Base-by-base conservation (phyloP, 371 early-diverging fungal genomes). In the Mortierella sp. region DNA sequence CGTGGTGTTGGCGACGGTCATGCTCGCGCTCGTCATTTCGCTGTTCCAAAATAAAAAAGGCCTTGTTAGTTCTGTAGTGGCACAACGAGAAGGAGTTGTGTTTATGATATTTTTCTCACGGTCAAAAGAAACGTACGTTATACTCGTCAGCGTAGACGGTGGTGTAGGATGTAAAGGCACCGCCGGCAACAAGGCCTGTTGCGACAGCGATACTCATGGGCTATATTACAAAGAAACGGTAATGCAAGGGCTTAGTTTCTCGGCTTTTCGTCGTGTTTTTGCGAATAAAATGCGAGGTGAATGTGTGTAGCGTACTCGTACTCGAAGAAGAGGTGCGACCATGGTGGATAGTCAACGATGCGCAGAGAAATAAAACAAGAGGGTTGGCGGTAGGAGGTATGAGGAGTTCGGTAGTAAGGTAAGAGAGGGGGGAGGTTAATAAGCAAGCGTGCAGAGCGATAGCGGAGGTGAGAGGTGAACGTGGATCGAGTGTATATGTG, bases 71-170 rank as follows among this genome's bases (percentile, higher is more conserved):
- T 35, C 35, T 35, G 35, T 35, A 35, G 0, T 35, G 35, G 35
- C 2, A 35, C 35, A 35, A 35, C 35, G 35, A 16, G 21, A 56
- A 70, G 16, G 44, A 29, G n/a, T 27, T 29, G 41, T 4, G 38
- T 2, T 0, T 14, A 6, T 51, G 4, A 4, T 43, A 60, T 16
- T 49, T 56, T 51, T 72, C 32, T 49, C 49, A 6, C 16, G 32
- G 35, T 21, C 38, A 11, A n/a, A 21, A 51, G 38, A 38, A 12
- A 70, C 73, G 70, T 79, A 83, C 83, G 32, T 75, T 70, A 75
- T 76, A 74, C 44, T 79, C 85, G 54, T 85, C 85, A 3, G 85
- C 82, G 49, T 85, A 81, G 4, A 85, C 82, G 16, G 79, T 76
- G 2, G 82, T 85, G 58, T 77, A 78, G 8, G 82, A 76, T 0